Evolutionary conservation across 441 rosid species (phyloP), one percentile per base, ranked within the genome.

Genomic region (Capsella rubella): DNA sequence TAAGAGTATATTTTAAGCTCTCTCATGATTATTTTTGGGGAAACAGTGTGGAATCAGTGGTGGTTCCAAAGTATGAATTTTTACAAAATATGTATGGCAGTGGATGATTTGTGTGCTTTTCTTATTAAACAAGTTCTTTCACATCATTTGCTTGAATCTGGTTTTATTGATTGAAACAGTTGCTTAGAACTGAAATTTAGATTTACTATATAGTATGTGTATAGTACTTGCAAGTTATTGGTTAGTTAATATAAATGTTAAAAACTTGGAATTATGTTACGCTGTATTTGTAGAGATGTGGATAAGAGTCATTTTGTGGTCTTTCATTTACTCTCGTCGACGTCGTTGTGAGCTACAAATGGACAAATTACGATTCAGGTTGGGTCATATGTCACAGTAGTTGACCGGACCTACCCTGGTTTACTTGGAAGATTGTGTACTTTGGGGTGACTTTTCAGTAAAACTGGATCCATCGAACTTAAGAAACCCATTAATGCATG

Each of bases 331-430:
- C 8, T 34, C 18, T 21, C 5, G 25, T 21, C 25, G 25, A 16
- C 18, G 18, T 31, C 6, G 12, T 55, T 29, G 52, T 16, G n/a
- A n/a, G 15, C 21, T 10, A 37, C 43, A 51, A 51, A 3, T 21
- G n/a, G 68, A 67, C 78, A 51, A 67, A 45, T 51, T 18, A 60
- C 25, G 43, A 59, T 42, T 50, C 51, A 57, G 78, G 78, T 67
- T 74, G 15, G 73, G 78, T 74, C 54, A 74, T 42, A 42, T 4
- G 73, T 74, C 56, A 51, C 62, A 49, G 5, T 67, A 59, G 73
- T 68, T 59, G 63, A 60, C 78, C 55, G 63, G 78, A 51, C 78
- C 73, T 67, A 67, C 34, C 15, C 6, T 47, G 42, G 66, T 65
- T 35, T 65, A 18, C 46, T 51, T 60, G 67, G 73, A 66, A 37